Base-by-base conservation (phyloP, 805 yeast genomes). In the Candida andamanensis region DNA sequence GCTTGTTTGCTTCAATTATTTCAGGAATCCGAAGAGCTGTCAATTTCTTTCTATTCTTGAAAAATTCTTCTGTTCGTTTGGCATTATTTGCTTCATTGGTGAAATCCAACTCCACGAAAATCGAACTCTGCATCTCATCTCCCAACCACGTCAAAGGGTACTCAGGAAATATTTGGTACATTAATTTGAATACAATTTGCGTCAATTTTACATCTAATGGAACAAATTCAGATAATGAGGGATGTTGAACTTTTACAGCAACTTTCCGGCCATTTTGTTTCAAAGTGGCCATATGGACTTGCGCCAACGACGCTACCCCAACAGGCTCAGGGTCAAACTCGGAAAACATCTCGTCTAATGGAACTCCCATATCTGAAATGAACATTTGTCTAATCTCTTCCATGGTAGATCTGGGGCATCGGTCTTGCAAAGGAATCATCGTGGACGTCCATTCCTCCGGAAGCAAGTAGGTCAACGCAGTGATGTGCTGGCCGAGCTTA, bases 291-390 rank as follows among this genome's bases (percentile, higher is more conserved):
- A 67, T 60, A 58, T 92, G 97, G 4, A 92, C 99, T 51, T 92
- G 99, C 0, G 98, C 98, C 42, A 92, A 66, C 1, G 96, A 85
- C 0, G 98, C 98, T 4, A 85, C 94, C 2, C 98, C 99, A 25
- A 92, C 78, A 0, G 99, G 98, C 7, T 52, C 56, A 0, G 73
- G 69, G 37, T 80, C 73, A 49, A 92, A 85, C 24, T 70, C 75
- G 7, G 60, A 54, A 54, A 92, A 92, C 25, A 76, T 44, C 1
- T 83, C 92, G 13, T 68, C 71, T 10, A 90, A 51, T 2, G 63
- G 39, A 10, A 51, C 45, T 2, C 87, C 87, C 41, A 83, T 61
- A 53, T 92, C 99, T 2, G 55, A 50, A 28, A 52, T 46, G 46
- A 92, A 78, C 82, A 92, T 73, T 11, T 63, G 62, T 25, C 69